A percentile compares a stretch with the other conserved stretches of the same genome.
Evolutionary conservation across 2,329 filamentous ascomycete species (phyloP).

Genomic region (Phialophora tarda): DNA sequence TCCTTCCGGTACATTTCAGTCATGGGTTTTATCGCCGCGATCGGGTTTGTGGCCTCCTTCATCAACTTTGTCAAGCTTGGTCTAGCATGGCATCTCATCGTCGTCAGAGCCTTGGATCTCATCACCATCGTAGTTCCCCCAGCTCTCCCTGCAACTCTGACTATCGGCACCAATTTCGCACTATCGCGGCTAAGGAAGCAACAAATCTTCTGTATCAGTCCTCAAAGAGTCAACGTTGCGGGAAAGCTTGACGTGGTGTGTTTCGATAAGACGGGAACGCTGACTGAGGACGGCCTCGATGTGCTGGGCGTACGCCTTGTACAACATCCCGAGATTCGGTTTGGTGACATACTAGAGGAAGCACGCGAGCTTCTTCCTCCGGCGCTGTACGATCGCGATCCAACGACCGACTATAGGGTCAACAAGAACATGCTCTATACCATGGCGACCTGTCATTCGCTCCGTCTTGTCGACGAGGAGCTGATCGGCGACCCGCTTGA

Average conservation of each 20-base stretch:
- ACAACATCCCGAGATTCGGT: conserved; percentile 62
- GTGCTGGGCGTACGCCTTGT: conserved; percentile 86
- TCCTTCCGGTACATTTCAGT: conserved; percentile 98
- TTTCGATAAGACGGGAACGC: conserved; percentile 98
- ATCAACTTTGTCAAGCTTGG: conserved; percentile 88
- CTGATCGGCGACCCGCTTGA: conserved; percentile 93
- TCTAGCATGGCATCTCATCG: conserved; percentile 85
- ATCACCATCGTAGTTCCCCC: conserved; percentile 98
- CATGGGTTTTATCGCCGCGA: conserved; percentile 82
- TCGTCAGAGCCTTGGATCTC: conserved; percentile 88
- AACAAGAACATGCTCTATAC: conserved; percentile 80
- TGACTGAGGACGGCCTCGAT: conserved; percentile 95
- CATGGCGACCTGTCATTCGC: conserved; percentile 96
- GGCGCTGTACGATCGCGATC: conserved; percentile 62
- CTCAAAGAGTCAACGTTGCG: conserved; percentile 93
- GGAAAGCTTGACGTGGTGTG: conserved; percentile 96
- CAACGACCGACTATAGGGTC: conserved; percentile 63
- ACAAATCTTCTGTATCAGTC: conserved; percentile 96
- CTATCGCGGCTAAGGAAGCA: conserved; percentile 83
- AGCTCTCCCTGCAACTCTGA: conserved; percentile 89
- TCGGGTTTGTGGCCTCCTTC: conserved; percentile 90
- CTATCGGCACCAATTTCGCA: conserved; percentile 96
- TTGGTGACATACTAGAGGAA: conserved; percentile 77
- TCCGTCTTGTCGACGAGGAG: conserved; percentile 84
- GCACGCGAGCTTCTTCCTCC: conserved; percentile 64